Evolutionary conservation across 2,329 filamentous ascomycete species (phyloP).

Genomic region (Penicillium sp.): DNA sequence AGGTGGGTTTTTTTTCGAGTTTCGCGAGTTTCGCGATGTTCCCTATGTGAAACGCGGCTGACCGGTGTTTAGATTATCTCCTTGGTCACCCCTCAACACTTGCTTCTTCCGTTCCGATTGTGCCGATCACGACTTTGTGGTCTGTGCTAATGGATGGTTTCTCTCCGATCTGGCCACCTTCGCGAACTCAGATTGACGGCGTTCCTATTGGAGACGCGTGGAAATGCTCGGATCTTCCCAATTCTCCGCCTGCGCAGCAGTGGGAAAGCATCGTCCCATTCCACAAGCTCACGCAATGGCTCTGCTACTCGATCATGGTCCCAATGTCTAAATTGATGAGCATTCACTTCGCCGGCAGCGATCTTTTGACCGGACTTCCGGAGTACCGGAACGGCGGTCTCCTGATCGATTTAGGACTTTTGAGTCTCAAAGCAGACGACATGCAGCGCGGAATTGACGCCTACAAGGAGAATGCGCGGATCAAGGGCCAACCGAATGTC

Average conservation of each 20-base stretch:
- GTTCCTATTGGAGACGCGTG: constrained; percentile 90
- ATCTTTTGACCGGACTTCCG: constrained; percentile 82
- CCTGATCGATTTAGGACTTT: constrained; percentile 78
- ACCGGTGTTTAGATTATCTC: constrained; percentile 70
- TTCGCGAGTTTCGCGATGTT: no score
- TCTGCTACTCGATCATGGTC: constrained; percentile 90
- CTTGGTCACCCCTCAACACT: constrained; percentile 87
- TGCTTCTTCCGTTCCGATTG: constrained; percentile 82
- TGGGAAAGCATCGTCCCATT: constrained; percentile 87
- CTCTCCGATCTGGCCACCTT: constrained; percentile 82
- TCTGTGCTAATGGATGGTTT: constrained; percentile 85
- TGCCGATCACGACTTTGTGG: constrained; percentile 87
- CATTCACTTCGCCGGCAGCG: constrained; percentile 76
- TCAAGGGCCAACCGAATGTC: constrained; percentile 69
- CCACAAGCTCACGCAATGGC: constrained; percentile 94
- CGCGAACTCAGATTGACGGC: constrained; percentile 83
- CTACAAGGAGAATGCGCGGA: constrained; percentile 69
- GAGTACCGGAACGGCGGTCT: constrained; percentile 92
- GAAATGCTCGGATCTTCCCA: constrained; percentile 82
- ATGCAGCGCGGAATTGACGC: constrained; percentile 69
- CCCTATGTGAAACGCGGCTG: neutral
- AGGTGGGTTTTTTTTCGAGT: constrained; percentile 54
- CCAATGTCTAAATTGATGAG: constrained; percentile 81
- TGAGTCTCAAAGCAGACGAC: constrained; percentile 73
- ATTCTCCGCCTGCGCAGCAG: constrained; percentile 62